Percentiles rank a stretch among this genome's conserved stretches.
phyloP scores from a whole-genome alignment of 371 early-diverging fungal genomes.

The Rhizomucor miehei region DNA sequence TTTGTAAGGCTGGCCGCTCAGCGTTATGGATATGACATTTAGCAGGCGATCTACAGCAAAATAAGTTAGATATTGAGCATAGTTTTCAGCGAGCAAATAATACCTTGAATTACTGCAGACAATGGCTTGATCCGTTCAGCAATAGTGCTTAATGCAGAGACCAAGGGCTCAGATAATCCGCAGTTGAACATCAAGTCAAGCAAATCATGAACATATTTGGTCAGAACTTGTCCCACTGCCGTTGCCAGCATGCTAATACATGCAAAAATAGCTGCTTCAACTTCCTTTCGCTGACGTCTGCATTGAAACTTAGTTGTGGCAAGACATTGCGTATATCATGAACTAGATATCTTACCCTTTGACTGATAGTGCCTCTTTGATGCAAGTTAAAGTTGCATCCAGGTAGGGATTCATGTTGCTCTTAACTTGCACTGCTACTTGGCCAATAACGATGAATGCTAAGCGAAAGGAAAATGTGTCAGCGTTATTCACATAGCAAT shows the following conservation, averaged over 20 bases:
- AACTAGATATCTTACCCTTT: conserved; percentile 32
- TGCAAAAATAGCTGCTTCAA: conserved; percentile 74
- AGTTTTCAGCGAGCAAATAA: no score
- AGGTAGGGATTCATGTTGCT: conserved; percentile 80
- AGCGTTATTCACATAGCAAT: not conserved
- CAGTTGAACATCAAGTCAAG: conserved; percentile 90
- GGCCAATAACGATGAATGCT: conserved; percentile 87
- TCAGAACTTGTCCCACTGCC: conserved; percentile 88
- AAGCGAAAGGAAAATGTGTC: conserved; percentile 2
- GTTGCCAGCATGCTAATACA: conserved; percentile 88
- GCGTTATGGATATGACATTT: conserved; percentile 83
- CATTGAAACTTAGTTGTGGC: not conserved
- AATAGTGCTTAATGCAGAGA: conserved; percentile 79
- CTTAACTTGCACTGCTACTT: conserved; percentile 83
- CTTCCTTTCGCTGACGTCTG: conserved; percentile 57
- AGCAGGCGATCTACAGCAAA: conserved; percentile 72
- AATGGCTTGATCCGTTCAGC: conserved; percentile 82
- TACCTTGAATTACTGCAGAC: conserved; percentile 86
- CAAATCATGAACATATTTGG: conserved; percentile 83
- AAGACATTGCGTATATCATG: no score
- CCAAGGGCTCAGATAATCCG: conserved; percentile 83
- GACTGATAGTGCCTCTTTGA: conserved; percentile 72
- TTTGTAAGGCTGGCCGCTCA: conserved; percentile 85
- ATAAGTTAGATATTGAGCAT: no score
- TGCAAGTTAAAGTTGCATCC: conserved; percentile 66